Conservation (phyloP, 345 rosid species). For the Brassica juncea region DNA sequence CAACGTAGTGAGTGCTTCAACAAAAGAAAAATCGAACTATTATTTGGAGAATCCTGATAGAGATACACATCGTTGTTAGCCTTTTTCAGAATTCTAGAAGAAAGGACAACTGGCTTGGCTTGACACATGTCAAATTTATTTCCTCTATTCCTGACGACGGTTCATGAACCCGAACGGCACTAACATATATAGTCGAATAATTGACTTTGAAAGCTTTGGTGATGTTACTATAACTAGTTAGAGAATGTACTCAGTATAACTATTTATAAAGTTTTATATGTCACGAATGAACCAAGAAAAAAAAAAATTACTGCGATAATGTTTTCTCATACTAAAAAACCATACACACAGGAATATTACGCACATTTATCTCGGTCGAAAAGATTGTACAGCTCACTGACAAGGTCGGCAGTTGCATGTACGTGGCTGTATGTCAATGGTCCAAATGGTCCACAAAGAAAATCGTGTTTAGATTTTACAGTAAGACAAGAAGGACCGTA, state of each 20-base stretch:
- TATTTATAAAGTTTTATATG: background rate
- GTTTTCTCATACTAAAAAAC: background rate
- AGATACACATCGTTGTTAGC: slow-evolving; percentile 34
- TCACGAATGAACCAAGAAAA: background rate
- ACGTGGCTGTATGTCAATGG: slow-evolving; percentile 38
- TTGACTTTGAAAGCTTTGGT: background rate
- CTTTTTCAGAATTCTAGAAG: slow-evolving; percentile 37
- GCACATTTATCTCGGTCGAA: slow-evolving; percentile 29
- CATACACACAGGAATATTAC: background rate
- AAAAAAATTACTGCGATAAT: background rate
- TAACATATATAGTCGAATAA: slow-evolving; percentile 1
- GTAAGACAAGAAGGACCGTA: slow-evolving; percentile 71
- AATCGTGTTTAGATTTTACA: slow-evolving; percentile 33
- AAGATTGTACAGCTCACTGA: slow-evolving; percentile 15
- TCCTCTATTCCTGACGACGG: background rate
- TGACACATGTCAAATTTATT: slow-evolving; percentile 21
- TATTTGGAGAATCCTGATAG: slow-evolving; percentile 21
- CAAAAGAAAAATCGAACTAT: slow-evolving; percentile 12
- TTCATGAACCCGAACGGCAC: slow-evolving; percentile 30
- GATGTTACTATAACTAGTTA: background rate
- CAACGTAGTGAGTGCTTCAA: slow-evolving; percentile 23
- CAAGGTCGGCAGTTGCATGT: slow-evolving; percentile 27
- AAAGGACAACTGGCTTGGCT: slow-evolving; percentile 37
- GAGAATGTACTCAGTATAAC: background rate
- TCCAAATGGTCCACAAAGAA: slow-evolving; percentile 25